Evolutionary conservation across 192 early-diverging fungal species (phyloP).

Genomic region (Coemansia pectinata): DNA sequence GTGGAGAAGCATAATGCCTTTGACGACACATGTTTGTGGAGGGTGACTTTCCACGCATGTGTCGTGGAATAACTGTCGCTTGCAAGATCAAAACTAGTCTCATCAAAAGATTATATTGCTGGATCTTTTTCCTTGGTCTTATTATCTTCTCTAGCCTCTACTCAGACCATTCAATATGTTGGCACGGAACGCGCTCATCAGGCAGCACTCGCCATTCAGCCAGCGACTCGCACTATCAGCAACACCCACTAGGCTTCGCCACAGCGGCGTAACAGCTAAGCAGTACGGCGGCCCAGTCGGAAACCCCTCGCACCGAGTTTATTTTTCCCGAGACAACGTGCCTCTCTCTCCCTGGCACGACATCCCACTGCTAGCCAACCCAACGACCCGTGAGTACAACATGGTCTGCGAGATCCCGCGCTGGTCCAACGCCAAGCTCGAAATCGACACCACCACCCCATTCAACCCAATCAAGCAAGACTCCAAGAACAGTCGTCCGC

Average conservation of each 20-base stretch:
- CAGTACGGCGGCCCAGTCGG: slow-evolving; percentile 28
- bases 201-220: background rate
- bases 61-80: background rate
- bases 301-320: slow-evolving; percentile 23
- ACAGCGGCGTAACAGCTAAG: slow-evolving; percentile 11
- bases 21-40: background rate
- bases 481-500: slow-evolving; percentile 97
- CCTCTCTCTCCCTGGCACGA: slow-evolving; percentile 97
- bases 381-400: slow-evolving; percentile 78
- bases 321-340: slow-evolving; percentile 64
- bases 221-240: background rate
- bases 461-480: slow-evolving; percentile 99
- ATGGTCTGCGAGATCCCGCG: slow-evolving; percentile 98
- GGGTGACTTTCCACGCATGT: background rate
- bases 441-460: slow-evolving; percentile 90
- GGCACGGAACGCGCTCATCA: background rate
- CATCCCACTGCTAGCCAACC: slow-evolving; percentile 88
- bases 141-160: background rate
- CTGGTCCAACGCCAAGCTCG: slow-evolving; percentile 97
- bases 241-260: background rate
- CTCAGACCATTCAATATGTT: background rate
- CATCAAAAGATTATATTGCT: background rate
- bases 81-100: background rate
- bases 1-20: background rate
- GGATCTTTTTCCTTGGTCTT: background rate